A percentile compares a stretch with the other conserved stretches of the same genome.
Conservation (phyloP, 2,329 filamentous ascomycete genomes). For the Trichoderma semiorbis region DNA sequence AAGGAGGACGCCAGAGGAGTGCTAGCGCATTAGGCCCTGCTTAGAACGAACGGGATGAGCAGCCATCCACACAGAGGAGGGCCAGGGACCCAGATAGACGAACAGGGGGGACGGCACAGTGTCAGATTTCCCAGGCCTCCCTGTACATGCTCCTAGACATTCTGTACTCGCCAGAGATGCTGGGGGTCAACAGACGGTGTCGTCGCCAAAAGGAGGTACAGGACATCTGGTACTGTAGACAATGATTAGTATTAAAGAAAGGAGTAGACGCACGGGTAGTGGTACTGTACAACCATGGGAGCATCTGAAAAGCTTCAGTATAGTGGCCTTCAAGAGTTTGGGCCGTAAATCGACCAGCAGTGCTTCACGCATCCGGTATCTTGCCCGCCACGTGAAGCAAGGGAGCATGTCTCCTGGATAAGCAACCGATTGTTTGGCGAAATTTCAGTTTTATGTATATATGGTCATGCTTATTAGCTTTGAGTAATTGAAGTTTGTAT, state of each 20-base stretch:
- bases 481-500: background rate
- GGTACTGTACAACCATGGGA: background rate
- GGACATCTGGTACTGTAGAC: background rate
- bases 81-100: background rate
- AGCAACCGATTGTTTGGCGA: background rate
- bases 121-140: background rate
- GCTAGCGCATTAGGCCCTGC: constrained; percentile 12
- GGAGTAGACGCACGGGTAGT: background rate
- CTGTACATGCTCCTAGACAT: background rate
- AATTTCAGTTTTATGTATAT: background rate
- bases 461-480: background rate
- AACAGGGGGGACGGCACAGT: constrained; percentile 14
- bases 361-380: background rate
- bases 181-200: background rate
- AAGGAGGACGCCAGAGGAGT: constrained; percentile 5
- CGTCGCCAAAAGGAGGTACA: background rate
- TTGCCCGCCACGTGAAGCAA: background rate
- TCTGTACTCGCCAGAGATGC: background rate
- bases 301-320: background rate
- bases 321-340: background rate
- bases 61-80: constrained; percentile 13
- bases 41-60: constrained; percentile 8
- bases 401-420: background rate
- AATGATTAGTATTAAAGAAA: background rate
- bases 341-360: too few relatives aligned